Base-by-base conservation (phyloP, 768 basidiomycete species). In the Russula ochroleuca region DNA sequence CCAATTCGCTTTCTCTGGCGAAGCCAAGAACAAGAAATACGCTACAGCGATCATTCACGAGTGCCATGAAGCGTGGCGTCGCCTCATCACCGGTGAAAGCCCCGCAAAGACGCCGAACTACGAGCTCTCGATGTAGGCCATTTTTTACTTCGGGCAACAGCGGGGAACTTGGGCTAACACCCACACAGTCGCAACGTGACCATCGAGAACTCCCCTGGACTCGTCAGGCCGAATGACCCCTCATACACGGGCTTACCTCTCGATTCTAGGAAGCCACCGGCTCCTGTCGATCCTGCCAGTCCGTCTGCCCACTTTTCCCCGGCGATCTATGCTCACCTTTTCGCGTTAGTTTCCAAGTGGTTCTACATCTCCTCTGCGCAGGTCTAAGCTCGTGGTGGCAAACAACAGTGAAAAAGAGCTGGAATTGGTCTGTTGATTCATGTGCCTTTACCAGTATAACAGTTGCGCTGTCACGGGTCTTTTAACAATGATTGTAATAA, bases 11-110 rank as follows among this genome's bases (percentile, higher is more conserved):
- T 99, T 99, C 85, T 95, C 93, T 58, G 97, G 97, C 62, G 97
- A 99, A 79, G 96, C 96, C 68, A 99, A 98, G 82, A 97, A 97
- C 83, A 97, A 96, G 83, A 97, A 96, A 77, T 99, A 98, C 74
- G 97, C 97, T 37, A 93, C 91, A 59, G 96, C 98, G 78, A 97
- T 98, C 79, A 90, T 99, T 73, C 95, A 97, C 76, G 97, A 99
- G 75, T 95, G 92, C 78, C 89, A 98, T 74, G 97, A 98, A 76
- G 91, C 97, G 41, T 99, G 97, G 97, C 92, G 94, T 72, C 91
- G 91, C 72, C 84, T 99, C 70, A 82, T 94, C 75, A 78, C 77
- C 57, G 93, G 94, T 66, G 90, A 97, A 68, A 79, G 76, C 66
- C 84, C 86, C 47, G 85, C 88, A 66, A 88, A 87, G 78, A 88